A percentile compares a stretch with the other conserved stretches of the same genome.
Conservation (phyloP, 1,284 basidiomycete species). For the Tilletia caries region DNA sequence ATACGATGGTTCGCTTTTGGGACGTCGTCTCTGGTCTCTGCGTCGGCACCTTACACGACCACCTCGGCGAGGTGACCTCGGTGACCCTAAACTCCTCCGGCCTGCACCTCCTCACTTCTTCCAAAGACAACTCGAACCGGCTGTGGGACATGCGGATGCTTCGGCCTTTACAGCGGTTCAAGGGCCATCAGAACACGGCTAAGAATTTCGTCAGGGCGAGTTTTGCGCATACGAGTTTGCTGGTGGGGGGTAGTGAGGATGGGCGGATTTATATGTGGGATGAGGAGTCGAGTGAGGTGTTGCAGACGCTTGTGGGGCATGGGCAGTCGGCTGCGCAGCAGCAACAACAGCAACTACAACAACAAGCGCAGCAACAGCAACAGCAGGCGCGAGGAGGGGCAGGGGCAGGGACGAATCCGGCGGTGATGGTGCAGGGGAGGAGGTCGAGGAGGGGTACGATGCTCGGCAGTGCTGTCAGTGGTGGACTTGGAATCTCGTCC, state of each 20-base stretch:
- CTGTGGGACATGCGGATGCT: constrained; percentile 51
- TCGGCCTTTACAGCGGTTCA: constrained; percentile 56
- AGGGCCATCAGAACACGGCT: constrained; percentile 59
- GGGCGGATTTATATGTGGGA: constrained; percentile 53
- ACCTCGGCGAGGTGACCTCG: constrained; percentile 58
- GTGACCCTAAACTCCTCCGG: constrained; percentile 58
- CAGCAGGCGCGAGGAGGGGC: too few species aligned
- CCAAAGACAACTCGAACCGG: constrained; percentile 57
- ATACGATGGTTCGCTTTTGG: constrained; percentile 58
- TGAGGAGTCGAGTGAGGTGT: constrained; percentile 45
- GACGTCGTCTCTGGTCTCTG: constrained; percentile 57
- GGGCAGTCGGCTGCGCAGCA: constrained; percentile 10
- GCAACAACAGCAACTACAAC: background rate
- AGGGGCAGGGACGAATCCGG: background rate
- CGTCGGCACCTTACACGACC: constrained; percentile 56
- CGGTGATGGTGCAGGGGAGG: background rate
- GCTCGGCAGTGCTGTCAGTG: background rate
- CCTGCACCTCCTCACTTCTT: constrained; percentile 56
- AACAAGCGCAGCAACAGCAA: background rate
- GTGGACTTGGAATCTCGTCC: too few species aligned
- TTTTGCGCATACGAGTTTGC: constrained; percentile 55
- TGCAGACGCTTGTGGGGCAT: constrained; percentile 52
- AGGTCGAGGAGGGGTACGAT: constrained; percentile 10
- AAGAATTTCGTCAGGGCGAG: constrained; percentile 58
- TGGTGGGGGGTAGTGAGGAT: constrained; percentile 57